A percentile compares a stretch with the other conserved stretches of the same genome.
These are phyloP conservation scores for Plantago coronopus DNA, from an alignment of 305 asterid species.

Conservation along the genomic window DNA sequence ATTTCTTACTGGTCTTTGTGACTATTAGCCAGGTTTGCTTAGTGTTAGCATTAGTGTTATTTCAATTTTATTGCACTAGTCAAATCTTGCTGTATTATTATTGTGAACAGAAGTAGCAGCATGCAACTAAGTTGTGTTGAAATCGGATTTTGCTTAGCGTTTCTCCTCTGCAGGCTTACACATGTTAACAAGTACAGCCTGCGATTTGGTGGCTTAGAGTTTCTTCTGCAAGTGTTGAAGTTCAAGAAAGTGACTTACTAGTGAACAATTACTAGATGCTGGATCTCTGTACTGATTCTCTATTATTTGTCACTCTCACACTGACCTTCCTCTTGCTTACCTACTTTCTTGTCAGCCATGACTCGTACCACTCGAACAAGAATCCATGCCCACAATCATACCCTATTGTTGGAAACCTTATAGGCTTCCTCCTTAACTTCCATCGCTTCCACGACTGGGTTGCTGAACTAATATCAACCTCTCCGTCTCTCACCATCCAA, in stretches of 20 bases:
- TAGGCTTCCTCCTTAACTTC: slow-evolving; percentile 35
- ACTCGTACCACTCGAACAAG: background rate
- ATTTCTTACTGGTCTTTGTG: too few species aligned
- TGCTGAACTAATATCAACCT: slow-evolving; percentile 25
- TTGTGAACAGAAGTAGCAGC: background rate
- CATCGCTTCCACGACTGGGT: slow-evolving; percentile 46
- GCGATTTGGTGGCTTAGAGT: too few species aligned
- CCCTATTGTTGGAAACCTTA: slow-evolving; percentile 38
- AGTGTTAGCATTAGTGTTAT: background rate
- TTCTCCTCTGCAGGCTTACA: slow-evolving; percentile 1
- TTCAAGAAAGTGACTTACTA: background rate
- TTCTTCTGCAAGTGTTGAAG: too few species aligned
- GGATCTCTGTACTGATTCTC: slow-evolving; percentile 6
- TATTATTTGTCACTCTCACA: slow-evolving; percentile 4
- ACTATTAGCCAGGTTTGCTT: background rate
- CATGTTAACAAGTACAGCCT: background rate
- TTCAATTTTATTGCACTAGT: background rate
- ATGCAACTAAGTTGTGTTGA: background rate
- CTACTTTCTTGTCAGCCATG: slow-evolving; percentile 10
- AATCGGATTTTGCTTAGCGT: background rate
- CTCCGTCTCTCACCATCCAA: slow-evolving; percentile 41
- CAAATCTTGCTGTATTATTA: background rate
- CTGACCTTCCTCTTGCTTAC: slow-evolving; percentile 13
- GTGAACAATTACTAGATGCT: slow-evolving; percentile 9
- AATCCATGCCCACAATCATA: slow-evolving; percentile 37